These are phyloP conservation scores for Trametes polyzona DNA, from an alignment of 1,284 basidiomycete species.

Conservation along the genomic window DNA sequence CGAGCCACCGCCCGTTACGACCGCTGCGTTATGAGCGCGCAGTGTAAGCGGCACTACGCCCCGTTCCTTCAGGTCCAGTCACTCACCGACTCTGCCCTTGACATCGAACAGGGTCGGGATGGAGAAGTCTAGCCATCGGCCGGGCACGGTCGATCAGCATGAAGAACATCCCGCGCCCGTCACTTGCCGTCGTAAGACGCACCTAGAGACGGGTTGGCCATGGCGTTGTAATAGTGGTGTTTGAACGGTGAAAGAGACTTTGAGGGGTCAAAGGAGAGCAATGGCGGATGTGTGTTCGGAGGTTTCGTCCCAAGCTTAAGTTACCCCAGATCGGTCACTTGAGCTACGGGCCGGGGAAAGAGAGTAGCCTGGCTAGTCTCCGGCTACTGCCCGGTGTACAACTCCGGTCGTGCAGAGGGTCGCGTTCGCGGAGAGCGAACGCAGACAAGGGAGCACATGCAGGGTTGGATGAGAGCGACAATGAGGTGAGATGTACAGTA, in stretches of 20 bases:
- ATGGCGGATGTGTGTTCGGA: not conserved
- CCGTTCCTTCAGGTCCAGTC: no score
- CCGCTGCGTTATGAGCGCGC: slow-evolving; percentile 45
- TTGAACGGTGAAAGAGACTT: no score
- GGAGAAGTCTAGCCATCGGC: not conserved
- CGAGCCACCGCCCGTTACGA: slow-evolving; percentile 81
- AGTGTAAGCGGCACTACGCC: slow-evolving; percentile 7
- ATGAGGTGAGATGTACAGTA: no score
- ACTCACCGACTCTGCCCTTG: slow-evolving; percentile 74
- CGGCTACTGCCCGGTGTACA: no score
- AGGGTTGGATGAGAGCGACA: no score
- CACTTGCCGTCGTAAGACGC: no score
- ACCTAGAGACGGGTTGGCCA: no score
- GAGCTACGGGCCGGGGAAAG: not conserved
- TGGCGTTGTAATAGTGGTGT: no score
- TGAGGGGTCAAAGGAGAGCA: not conserved
- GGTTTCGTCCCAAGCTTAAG: not conserved
- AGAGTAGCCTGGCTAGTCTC: not conserved
- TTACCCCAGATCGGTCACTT: slow-evolving; percentile 1
- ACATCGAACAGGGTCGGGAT: slow-evolving; percentile 64
- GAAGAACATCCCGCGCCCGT: not conserved
- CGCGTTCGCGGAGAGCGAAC: no score
- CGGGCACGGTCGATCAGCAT: not conserved
- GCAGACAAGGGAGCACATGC: no score
- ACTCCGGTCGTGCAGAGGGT: no score